Evolutionary conservation across 371 early-diverging fungal species (phyloP), one percentile per base, ranked within the genome.

Genomic region (Mortierella sp.): DNA sequence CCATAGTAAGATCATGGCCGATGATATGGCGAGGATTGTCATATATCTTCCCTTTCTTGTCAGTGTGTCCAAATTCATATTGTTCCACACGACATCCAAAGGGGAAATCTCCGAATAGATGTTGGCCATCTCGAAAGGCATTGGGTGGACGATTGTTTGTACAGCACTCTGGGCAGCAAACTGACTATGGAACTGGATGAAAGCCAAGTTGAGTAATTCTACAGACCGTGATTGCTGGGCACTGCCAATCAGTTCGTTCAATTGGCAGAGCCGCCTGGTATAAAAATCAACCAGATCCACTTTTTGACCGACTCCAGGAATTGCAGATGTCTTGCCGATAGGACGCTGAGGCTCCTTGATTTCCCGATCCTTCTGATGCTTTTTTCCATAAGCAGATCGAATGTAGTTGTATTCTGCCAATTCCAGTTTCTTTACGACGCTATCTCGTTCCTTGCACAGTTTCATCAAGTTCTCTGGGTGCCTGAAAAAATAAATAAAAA

Each of bases 141-240:
- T 84, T 57, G 91, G 87, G 77, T 92, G 88, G 22, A 93, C 84
- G 24, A 94, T 86, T 1, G 91, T 87, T 73, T 94, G 93, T 16
- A 90, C 91, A 18, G 96, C 95, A 88, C 94, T 90, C 69, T 97
- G 97, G 16, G 96, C 93, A 24, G 93, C 92, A 28, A 92, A 86
- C 72, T 94, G 94, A 76, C 90, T 88, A 62, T 90, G 87, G 80
- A 97, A 97, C 62, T 93, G 90, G 47, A 97, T 91, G 83, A 96
- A 96, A 5, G 93, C 95, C 32, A 93, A 93, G 35, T 87, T 89
- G 63, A 86, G 83, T 39, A 87, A 85, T 40, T 83, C 73, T 1
- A 73, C 73, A 1, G 64, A 39, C 14, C 70, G 75, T 5, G 68
- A n/a, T 28, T 60, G 24, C 66, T 91, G 90, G 8, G 79, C 74